Percentiles rank a stretch among this genome's conserved stretches.
Evolutionary conservation across 441 rosid species (phyloP).

Genomic region (Adansonia madagascariensis): DNA sequence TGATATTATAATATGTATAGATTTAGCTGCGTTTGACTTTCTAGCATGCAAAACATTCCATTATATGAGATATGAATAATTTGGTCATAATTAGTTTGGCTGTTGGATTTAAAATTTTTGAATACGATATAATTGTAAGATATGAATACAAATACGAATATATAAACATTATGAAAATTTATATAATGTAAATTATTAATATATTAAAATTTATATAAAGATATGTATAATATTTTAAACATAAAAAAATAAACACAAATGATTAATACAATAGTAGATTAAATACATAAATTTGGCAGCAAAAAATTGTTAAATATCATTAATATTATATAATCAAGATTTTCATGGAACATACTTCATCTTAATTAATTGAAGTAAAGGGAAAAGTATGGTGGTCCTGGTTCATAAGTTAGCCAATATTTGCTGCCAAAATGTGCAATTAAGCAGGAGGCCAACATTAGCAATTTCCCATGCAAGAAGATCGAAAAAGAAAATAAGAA

Average conservation of each 20-base stretch:
- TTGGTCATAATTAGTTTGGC: not conserved
- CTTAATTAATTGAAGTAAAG: not conserved
- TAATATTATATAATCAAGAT: not conserved
- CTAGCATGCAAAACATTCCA: not conserved
- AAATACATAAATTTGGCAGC: no score
- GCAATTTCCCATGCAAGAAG: not conserved
- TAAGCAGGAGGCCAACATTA: not conserved
- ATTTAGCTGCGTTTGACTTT: slow-evolving; percentile 15
- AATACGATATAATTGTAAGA: no score
- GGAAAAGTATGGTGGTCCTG: not conserved
- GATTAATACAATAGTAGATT: no score
- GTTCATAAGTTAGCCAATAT: not conserved
- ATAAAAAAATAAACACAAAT: no score
- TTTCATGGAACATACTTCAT: not conserved
- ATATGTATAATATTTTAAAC: no score
- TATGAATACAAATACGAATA: no score
- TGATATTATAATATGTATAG: no score
- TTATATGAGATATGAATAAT: not conserved
- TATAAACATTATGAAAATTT: no score
- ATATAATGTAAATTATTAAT: no score
- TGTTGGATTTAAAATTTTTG: no score
- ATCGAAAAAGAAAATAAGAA: not conserved
- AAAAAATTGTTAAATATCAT: no score
- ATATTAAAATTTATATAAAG: no score
- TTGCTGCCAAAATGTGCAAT: not conserved